Conservation (phyloP, 164 flowering plant genomes). For the Annona squamosa region DNA sequence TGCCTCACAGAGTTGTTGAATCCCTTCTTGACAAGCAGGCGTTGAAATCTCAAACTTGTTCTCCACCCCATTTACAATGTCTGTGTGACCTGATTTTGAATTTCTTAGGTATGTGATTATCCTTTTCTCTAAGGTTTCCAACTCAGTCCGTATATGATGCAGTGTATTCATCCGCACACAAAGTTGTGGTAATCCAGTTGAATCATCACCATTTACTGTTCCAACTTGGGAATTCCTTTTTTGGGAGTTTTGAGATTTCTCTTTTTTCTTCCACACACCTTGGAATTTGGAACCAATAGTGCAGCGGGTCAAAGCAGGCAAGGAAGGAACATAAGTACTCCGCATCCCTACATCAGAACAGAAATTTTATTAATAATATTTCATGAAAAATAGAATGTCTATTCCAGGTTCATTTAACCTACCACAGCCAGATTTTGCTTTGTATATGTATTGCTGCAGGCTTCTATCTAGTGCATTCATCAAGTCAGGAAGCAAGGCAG, state of each 20-base stretch:
- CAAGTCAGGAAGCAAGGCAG: conserved; percentile 84
- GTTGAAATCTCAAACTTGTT: conserved; percentile 55
- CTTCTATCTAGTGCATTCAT: conserved; percentile 74
- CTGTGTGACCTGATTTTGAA: conserved; percentile 30
- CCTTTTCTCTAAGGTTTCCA: conserved; percentile 52
- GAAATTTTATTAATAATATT: not conserved
- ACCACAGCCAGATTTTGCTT: conserved; percentile 98
- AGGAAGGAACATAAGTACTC: conserved; percentile 62
- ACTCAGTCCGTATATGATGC: conserved; percentile 52
- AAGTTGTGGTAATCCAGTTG: conserved; percentile 49
- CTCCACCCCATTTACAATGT: conserved; percentile 30
- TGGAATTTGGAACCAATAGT: conserved; percentile 61
- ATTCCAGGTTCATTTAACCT: conserved; percentile 6
- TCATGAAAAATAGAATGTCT: not conserved
- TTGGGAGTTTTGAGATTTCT: conserved; percentile 34
- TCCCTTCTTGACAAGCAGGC: conserved; percentile 63
- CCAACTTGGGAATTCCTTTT: conserved; percentile 61
- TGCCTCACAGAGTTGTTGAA: conserved; percentile 66
- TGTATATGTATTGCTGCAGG: conserved; percentile 68
- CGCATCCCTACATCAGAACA: conserved; percentile 51
- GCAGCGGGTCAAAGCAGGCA: conserved; percentile 96
- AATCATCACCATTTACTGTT: conserved; percentile 33
- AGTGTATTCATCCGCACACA: conserved; percentile 84
- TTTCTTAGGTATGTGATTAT: conserved; percentile 33
- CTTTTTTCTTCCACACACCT: conserved; percentile 80